A percentile compares a stretch with the other conserved stretches of the same genome.
phyloP scores from a whole-genome alignment of 768 basidiomycete genomes.

The Phylloporus sp. region DNA sequence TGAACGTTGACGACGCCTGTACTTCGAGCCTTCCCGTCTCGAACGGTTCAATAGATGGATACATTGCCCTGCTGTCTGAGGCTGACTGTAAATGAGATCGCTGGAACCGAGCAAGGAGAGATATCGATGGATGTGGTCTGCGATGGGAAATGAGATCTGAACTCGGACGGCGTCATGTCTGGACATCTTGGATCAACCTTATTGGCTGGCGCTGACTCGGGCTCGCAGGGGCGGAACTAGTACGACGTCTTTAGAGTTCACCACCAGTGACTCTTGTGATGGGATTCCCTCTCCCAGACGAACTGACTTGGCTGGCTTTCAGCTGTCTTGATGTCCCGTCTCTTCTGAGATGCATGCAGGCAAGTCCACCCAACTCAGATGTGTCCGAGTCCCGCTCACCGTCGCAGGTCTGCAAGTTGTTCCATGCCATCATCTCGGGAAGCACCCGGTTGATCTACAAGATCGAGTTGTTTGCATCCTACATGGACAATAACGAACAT shows the following conservation, averaged over 20 bases:
- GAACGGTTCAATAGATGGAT: constrained; percentile 64
- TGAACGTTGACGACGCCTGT: constrained; percentile 38
- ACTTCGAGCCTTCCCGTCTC: constrained; percentile 64
- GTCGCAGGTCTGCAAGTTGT: constrained; percentile 30
- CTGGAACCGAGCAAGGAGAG: background rate
- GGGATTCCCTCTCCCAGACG: constrained; percentile 27
- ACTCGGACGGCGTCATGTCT: constrained; percentile 2
- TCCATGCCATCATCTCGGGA: constrained; percentile 23
- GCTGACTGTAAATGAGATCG: constrained; percentile 2
- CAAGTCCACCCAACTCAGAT: constrained; percentile 6
- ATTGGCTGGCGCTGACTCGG: too few species aligned
- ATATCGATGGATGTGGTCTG: constrained; percentile 17
- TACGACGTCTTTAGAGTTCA: too few species aligned
- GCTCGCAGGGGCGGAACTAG: too few species aligned
- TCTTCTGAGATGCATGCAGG: constrained; percentile 27
- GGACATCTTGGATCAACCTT: constrained; percentile 7
- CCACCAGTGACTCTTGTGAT: background rate
- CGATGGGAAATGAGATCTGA: constrained; percentile 8
- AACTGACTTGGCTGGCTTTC: constrained; percentile 25
- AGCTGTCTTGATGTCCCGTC: constrained; percentile 26
- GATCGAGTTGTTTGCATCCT: constrained; percentile 27
- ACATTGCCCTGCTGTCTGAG: constrained; percentile 43
- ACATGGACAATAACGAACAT: constrained; percentile 22
- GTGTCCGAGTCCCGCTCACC: background rate
- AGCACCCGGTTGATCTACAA: constrained; percentile 28